Evolutionary conservation across 2,329 filamentous ascomycete genomes (phyloP).

Genomic region (Didymellaceae sp.): DNA sequence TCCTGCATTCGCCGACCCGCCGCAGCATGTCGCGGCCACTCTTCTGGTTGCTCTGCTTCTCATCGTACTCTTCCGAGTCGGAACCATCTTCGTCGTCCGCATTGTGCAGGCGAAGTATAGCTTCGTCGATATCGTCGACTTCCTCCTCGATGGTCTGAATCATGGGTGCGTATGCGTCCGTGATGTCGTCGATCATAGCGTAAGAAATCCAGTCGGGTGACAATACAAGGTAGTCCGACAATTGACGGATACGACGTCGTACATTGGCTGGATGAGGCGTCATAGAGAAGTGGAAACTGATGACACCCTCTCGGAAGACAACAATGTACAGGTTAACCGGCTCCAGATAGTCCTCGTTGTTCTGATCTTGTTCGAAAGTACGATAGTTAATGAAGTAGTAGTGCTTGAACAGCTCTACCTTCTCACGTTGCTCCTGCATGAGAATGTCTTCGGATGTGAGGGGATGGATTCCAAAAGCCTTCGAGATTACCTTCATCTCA

Average conservation of each 20-base stretch:
- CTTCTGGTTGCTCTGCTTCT: slow-evolving; percentile 48
- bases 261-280: slow-evolving; percentile 97
- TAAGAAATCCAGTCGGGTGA: slow-evolving; percentile 99
- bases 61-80: slow-evolving; percentile 41
- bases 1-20: slow-evolving; percentile 89
- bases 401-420: slow-evolving; percentile 94
- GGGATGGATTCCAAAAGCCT: slow-evolving; percentile 94
- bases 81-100: slow-evolving; percentile 54
- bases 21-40: slow-evolving; percentile 82
- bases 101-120: slow-evolving; percentile 82
- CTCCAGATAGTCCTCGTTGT: slow-evolving; percentile 88
- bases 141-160: slow-evolving; percentile 95
- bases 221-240: slow-evolving; percentile 91
- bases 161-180: slow-evolving; percentile 90
- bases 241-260: slow-evolving; percentile 86
- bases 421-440: slow-evolving; percentile 95
- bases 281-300: slow-evolving; percentile 97
- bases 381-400: slow-evolving; percentile 99
- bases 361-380: slow-evolving; percentile 93
- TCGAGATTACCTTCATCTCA: slow-evolving; percentile 93
- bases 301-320: slow-evolving; percentile 92
- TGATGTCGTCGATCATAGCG: slow-evolving; percentile 97
- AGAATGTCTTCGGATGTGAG: slow-evolving; percentile 96
- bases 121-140: slow-evolving; percentile 95
- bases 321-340: slow-evolving; percentile 98